Conservation (phyloP, 768 basidiomycete genomes). For the Boletus reticuloceps region DNA sequence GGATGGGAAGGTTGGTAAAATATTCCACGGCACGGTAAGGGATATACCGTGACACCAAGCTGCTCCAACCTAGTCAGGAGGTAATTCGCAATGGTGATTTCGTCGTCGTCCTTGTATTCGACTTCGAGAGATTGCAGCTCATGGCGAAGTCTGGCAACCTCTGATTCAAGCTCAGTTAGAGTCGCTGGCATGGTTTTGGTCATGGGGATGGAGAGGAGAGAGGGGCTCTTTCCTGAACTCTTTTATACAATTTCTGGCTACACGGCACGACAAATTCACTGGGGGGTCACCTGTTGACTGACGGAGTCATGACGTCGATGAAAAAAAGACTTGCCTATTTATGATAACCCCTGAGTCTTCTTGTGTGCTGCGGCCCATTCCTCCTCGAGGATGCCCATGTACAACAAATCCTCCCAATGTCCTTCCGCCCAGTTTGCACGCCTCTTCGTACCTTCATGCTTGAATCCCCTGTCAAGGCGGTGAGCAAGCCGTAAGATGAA, state of each 20-base stretch:
- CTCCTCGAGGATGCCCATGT: constrained; percentile 34
- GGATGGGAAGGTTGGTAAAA: background rate
- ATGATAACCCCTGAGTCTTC: constrained; percentile 2
- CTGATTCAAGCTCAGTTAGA: constrained; percentile 35
- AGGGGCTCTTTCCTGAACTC: background rate
- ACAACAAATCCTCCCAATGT: constrained; percentile 32
- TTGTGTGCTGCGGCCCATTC: constrained; percentile 24
- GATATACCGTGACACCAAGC: constrained; percentile 56
- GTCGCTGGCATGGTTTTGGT: constrained; percentile 12
- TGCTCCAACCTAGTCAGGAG: constrained; percentile 62
- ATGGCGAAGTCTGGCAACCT: constrained; percentile 46
- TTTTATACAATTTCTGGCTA: background rate
- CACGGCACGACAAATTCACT: background rate
- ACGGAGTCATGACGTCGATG: background rate
- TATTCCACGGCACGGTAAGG: background rate
- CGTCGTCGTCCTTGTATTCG: constrained; percentile 32
- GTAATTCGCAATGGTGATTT: constrained; percentile 56
- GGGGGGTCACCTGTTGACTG: no score
- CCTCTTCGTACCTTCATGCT: constrained; percentile 31
- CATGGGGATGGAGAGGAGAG: background rate
- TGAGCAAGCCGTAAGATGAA: background rate
- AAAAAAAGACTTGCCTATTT: background rate
- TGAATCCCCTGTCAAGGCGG: constrained; percentile 28
- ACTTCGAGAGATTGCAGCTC: constrained; percentile 43
- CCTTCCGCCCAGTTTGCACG: constrained; percentile 31